These are phyloP conservation scores for Thinopyrum elongatum DNA, from an alignment of 176 grass and related monocot genomes.

Conservation along the genomic window DNA sequence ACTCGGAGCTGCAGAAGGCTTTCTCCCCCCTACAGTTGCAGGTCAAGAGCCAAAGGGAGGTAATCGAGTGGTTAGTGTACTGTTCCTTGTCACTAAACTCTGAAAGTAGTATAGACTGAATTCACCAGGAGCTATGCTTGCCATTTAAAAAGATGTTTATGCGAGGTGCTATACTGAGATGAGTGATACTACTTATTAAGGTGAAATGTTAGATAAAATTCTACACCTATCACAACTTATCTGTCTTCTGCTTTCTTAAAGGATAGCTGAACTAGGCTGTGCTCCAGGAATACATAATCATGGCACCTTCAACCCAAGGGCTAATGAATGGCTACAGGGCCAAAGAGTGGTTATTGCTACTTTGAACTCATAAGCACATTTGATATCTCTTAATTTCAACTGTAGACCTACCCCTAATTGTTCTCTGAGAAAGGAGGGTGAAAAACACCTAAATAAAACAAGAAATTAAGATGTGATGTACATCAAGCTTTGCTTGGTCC, in stretches of 20 bases:
- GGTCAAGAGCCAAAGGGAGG: background rate
- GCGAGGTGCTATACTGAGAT: background rate
- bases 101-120: background rate
- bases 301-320: background rate
- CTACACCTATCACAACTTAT: background rate
- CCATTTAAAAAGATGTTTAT: background rate
- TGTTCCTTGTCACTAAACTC: background rate
- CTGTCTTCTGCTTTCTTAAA: background rate
- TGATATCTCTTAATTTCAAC: conserved; percentile 2
- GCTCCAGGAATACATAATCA: background rate
- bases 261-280: background rate
- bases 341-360: background rate
- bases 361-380: background rate
- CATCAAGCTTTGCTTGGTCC: background rate
- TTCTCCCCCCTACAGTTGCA: conserved; percentile 51
- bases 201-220: background rate
- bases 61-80: background rate
- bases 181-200: background rate
- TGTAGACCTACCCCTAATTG: background rate
- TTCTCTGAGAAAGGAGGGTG: background rate
- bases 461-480: background rate
- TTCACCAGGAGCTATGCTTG: background rate
- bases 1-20: conserved; percentile 66
- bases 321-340: background rate
- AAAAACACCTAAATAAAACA: background rate